Percentiles rank a stretch among this genome's conserved stretches.
Conservation (phyloP, 495 filamentous ascomycete genomes). For the Letharia columbiana region DNA sequence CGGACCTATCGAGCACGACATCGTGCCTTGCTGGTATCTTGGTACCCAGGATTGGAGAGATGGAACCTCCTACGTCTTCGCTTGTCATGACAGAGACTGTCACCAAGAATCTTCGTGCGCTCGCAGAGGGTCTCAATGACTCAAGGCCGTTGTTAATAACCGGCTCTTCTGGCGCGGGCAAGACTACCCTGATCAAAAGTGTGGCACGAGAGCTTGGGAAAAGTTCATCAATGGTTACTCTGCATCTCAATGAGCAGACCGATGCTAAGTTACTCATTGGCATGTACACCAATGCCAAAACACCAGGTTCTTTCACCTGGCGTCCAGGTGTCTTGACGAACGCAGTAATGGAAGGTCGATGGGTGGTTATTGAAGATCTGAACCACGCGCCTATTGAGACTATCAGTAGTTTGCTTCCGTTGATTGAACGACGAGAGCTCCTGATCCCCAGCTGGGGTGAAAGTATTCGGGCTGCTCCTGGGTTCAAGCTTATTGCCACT, state of each 20-base stretch:
- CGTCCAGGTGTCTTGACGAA: constrained; percentile 88
- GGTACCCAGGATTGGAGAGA: constrained; percentile 53
- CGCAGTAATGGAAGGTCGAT: constrained; percentile 84
- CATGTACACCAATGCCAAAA: constrained; percentile 77
- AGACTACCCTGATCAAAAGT: constrained; percentile 78
- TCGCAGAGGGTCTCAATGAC: constrained; percentile 56
- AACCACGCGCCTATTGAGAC: constrained; percentile 94
- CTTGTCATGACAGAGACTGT: constrained; percentile 69
- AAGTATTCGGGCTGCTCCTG: constrained; percentile 66
- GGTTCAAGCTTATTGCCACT: constrained; percentile 85
- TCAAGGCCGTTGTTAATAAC: constrained; percentile 67
- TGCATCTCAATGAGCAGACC: constrained; percentile 94
- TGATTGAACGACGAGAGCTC: constrained; percentile 82
- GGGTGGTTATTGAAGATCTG: constrained; percentile 94
- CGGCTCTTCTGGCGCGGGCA: constrained; percentile 80
- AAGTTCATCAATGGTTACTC: constrained; percentile 68
- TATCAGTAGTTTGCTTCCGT: constrained; percentile 78
- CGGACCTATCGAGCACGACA: constrained; percentile 43
- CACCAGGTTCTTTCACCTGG: constrained; percentile 85
- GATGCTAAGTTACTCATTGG: constrained; percentile 93
- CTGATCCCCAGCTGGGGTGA: constrained; percentile 81
- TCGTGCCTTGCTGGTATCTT: constrained; percentile 54
- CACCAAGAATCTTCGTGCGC: constrained; percentile 53
- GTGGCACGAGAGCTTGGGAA: constrained; percentile 68
- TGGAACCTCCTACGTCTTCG: constrained; percentile 39